Conservation (phyloP, 2,329 filamentous ascomycete genomes). For the Trichoderma guizhouense region DNA sequence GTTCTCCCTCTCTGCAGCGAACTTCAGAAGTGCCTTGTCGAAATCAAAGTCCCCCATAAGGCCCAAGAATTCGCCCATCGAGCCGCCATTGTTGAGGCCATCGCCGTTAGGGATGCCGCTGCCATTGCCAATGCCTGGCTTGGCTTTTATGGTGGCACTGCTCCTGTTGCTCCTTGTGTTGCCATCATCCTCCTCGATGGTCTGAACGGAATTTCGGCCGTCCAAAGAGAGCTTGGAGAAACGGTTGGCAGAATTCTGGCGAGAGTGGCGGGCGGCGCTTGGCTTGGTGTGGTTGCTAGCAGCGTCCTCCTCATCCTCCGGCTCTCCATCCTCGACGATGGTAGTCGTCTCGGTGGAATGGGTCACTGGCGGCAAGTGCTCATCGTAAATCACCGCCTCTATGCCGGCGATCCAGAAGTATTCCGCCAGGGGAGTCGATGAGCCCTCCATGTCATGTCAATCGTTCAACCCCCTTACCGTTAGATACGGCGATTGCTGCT, state of each 20-base stretch:
- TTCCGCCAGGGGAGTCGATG: conserved; percentile 65
- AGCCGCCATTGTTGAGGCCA: conserved; percentile 30
- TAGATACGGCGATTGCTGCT: conserved; percentile 10
- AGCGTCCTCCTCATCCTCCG: conserved; percentile 54
- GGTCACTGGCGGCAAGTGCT: conserved; percentile 38
- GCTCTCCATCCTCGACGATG: conserved; percentile 62
- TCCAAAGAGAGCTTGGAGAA: conserved; percentile 53
- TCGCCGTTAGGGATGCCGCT: conserved; percentile 24
- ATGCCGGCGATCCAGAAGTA: conserved; percentile 75
- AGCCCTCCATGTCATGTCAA: conserved; percentile 56
- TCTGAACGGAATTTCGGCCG: conserved; percentile 50
- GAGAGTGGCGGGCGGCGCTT: conserved; percentile 53
- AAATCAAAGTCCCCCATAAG: conserved; percentile 76
- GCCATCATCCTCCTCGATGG: conserved; percentile 56
- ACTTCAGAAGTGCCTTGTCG: conserved; percentile 87
- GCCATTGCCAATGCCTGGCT: conserved; percentile 24
- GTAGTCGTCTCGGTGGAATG: conserved; percentile 52
- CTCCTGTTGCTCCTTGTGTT: conserved; percentile 62
- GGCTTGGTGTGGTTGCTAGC: conserved; percentile 30
- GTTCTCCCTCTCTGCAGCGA: conserved; percentile 88
- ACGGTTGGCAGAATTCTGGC: conserved; percentile 57
- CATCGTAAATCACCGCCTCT: conserved; percentile 64
- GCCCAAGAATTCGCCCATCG: conserved; percentile 18
- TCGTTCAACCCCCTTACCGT: conserved; percentile 26
- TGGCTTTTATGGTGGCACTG: conserved; percentile 60